A percentile compares a stretch with the other conserved stretches of the same genome.
Evolutionary conservation across 192 early-diverging fungal genomes (phyloP).

Genomic region (Coemansia sp.): DNA sequence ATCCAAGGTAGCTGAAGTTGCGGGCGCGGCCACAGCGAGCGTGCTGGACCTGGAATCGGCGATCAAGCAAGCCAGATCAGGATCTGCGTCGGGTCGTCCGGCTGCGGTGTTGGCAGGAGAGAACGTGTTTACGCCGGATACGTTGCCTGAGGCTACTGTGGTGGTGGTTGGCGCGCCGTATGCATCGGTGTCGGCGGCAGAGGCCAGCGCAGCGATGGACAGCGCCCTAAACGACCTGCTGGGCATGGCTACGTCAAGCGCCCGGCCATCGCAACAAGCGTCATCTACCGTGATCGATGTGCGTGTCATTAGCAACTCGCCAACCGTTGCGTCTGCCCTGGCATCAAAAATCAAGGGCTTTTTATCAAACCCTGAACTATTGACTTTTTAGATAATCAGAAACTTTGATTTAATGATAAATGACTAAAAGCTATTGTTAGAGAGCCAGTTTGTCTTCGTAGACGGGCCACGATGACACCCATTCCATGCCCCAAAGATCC

Average conservation of each 20-base stretch:
- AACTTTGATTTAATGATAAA: not conserved
- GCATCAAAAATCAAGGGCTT: constrained; percentile 41
- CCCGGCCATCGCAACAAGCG: not conserved
- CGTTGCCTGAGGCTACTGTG: constrained; percentile 58
- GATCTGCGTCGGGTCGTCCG: not conserved
- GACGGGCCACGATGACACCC: constrained; percentile 40
- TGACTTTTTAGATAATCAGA: constrained; percentile 21
- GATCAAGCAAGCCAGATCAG: constrained; percentile 24
- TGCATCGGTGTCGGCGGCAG: constrained; percentile 26
- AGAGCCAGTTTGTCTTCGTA: constrained; percentile 33
- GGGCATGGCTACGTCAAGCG: constrained; percentile 8
- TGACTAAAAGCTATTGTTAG: not conserved
- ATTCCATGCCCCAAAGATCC: constrained; percentile 41
- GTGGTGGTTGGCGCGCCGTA: constrained; percentile 62
- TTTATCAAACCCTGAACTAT: constrained; percentile 42
- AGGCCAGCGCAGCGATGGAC: constrained; percentile 23
- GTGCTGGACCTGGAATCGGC: constrained; percentile 29
- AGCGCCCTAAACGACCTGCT: constrained; percentile 37
- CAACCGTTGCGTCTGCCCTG: constrained; percentile 17
- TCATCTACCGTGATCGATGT: constrained; percentile 22
- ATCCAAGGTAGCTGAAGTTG: constrained; percentile 30
- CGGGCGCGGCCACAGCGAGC: constrained; percentile 27
- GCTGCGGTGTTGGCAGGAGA: constrained; percentile 29
- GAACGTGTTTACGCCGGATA: constrained; percentile 55
- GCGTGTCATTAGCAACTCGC: constrained; percentile 30